Evolutionary conservation across 768 basidiomycete species (phyloP), one percentile per base, ranked within the genome.

Genomic region (Mycena vulgaris): DNA sequence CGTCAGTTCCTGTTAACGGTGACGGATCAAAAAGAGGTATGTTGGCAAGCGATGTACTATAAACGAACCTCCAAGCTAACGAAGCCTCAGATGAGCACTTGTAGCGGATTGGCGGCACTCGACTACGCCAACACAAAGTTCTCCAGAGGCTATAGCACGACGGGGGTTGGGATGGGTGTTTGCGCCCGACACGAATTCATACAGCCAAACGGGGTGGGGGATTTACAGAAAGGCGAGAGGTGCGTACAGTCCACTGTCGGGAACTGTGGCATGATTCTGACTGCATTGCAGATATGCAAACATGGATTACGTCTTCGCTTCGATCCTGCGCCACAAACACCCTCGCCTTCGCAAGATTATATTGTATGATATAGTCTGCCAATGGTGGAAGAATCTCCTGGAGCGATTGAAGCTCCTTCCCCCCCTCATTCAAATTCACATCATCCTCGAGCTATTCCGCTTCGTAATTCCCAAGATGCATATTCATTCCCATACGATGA

Each of bases 281-380:
- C 7, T 48, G 21, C 5, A 7, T 21, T 33, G 16, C 51, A 83
- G 81, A 23, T 82, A 81, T 62, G 72, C 70, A 16, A 83, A 83
- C 69, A 83, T 81, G 73, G 81, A n/a, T n/a, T n/a, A n/a, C n/a
- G n/a, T n/a, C n/a, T n/a, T n/a, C n/a, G n/a, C n/a, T n/a, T n/a
- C n/a, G 83, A 33, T 74, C 72, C 19, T 75, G 70, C 1, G 76
- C 66, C 55, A 19, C 80, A 19, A 31, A 19, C 37, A 65, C 21
- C 14, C 42, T 0, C 27, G 74, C 13, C 25, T 57, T 0, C 28
- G 60, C 9, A 10, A 80, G 11, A 68, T 79, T 14, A 58, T 79
- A 0, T 78, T 76, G 0, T 82, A 82, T 55, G 80, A 82, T 60
- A 79, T 82, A 57, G 80, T 73, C 0, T 80, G 80, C 59, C 78